Evolutionary conservation across 1,284 basidiomycete genomes (phyloP).

Genomic region (Ustilago curta): DNA sequence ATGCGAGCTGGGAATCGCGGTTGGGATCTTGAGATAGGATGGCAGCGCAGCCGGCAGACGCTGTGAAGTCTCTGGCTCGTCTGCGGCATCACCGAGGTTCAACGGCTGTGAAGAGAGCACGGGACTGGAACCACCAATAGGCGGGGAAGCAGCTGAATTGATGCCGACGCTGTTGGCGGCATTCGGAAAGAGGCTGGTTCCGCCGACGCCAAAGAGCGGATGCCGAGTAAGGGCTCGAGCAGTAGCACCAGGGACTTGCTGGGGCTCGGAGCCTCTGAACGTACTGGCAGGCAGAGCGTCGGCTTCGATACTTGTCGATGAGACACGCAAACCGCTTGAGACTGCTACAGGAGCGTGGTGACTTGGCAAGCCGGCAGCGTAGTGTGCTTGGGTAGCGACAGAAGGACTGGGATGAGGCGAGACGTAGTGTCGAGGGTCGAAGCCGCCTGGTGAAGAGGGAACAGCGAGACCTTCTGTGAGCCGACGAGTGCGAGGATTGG

Average conservation of each 20-base stretch:
- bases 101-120: slow-evolving; percentile 45
- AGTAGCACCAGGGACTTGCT: slow-evolving; percentile 29
- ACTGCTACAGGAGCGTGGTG: slow-evolving; percentile 36
- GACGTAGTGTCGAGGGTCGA: slow-evolving; percentile 51
- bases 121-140: slow-evolving; percentile 38
- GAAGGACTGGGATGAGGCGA: slow-evolving; percentile 53
- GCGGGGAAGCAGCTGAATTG: slow-evolving; percentile 39
- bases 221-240: slow-evolving; percentile 37
- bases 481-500: slow-evolving; percentile 35
- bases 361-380: slow-evolving; percentile 49
- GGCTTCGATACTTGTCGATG: slow-evolving; percentile 20
- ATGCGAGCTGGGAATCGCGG: slow-evolving; percentile 63
- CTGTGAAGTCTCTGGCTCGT: slow-evolving; percentile 15
- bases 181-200: slow-evolving; percentile 40
- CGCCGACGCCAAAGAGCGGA: slow-evolving; percentile 39
- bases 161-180: slow-evolving; percentile 43
- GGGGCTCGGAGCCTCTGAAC: slow-evolving; percentile 37
- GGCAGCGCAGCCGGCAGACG: slow-evolving; percentile 54
- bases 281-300: slow-evolving; percentile 7
- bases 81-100: slow-evolving; percentile 13
- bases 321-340: slow-evolving; percentile 42
- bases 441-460: slow-evolving; percentile 34
- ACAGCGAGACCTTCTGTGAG: slow-evolving; percentile 36
- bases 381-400: slow-evolving; percentile 50
- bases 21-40: slow-evolving; percentile 68